Evolutionary conservation across 1,139 yeast genomes (phyloP), one percentile per base, ranked within the genome.

Genomic region (Geotrichum cucujoidarum): DNA sequence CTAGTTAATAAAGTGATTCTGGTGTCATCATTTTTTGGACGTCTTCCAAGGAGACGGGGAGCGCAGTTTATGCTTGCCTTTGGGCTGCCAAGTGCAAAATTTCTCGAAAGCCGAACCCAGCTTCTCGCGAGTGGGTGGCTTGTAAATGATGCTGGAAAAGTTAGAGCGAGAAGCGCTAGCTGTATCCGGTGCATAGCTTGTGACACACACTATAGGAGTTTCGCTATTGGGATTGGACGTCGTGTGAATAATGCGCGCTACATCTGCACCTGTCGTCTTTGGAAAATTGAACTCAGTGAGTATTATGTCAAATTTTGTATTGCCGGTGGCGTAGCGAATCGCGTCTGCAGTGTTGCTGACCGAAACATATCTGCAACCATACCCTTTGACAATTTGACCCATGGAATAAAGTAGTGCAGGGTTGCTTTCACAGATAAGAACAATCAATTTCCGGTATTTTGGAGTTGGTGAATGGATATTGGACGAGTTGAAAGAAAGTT

Each of bases 291-390:
- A 72, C 1, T 92, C 92, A 0, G 95, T 81, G 53, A 90, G 73
- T 32, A 90, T 88, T 38, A 89, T 59, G 65, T 90, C 97, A 68
- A 88, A 90, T 59, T 79, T 81, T 24, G 87, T 87, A 48, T 82
- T 83, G 35, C 95, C 85, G 0, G 95, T 84, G 6, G 90, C 89
- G 49, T 94, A 69, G 52, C 95, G 75, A 13, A 89, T 78, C 48
- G 89, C 72, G 55, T 88, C 95, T 54, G 89, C 92, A 1, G 95
- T 95, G 54, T 83, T 81, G 0, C 81, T 72, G 5, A 86, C 86
- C 1, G 88, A 73, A 5, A 87, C 87, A 7, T 88, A 95, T n/a
- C 83, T 78, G 66, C 96, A 88, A 0, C 95, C 95, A 31, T 83
- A 64, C 48, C 76, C 73, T 52, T 81, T 88, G 51, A 90, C 69